phyloP scores from a whole-genome alignment of 257 asterid species.

The Knoxia roxburghii region DNA sequence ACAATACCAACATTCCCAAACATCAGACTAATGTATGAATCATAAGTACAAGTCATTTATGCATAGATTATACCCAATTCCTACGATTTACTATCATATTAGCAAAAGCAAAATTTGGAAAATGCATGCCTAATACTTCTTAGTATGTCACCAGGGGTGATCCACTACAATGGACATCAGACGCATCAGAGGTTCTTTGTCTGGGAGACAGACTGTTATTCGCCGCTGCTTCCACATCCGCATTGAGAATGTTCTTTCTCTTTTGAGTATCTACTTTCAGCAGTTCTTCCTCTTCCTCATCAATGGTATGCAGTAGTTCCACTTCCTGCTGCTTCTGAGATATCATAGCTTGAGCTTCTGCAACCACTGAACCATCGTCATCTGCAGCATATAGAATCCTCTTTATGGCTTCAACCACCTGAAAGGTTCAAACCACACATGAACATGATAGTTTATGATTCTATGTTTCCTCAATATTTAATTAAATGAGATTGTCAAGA shows the following conservation, averaged over 20 bases:
- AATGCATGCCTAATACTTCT: too few species aligned
- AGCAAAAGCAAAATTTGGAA: too few species aligned
- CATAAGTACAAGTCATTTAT: too few species aligned
- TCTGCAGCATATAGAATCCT: constrained; percentile 65
- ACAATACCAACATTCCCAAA: too few species aligned
- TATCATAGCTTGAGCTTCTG: constrained; percentile 72
- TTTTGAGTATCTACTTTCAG: constrained; percentile 60
- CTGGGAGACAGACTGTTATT: constrained; percentile 64
- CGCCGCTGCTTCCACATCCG: constrained; percentile 80
- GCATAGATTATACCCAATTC: too few species aligned
- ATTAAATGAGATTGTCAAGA: not conserved
- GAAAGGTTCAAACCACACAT: constrained; percentile 11
- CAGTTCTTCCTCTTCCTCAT: constrained; percentile 45
- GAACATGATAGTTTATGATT: not conserved
- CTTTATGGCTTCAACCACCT: constrained; percentile 70
- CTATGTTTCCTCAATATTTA: not conserved
- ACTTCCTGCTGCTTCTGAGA: constrained; percentile 36
- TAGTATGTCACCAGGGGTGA: constrained; percentile 68
- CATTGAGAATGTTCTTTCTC: constrained; percentile 68
- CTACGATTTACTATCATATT: too few species aligned
- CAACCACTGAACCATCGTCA: constrained; percentile 58
- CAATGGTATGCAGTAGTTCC: constrained; percentile 28
- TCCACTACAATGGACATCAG: constrained; percentile 84
- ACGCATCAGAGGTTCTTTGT: constrained; percentile 63
- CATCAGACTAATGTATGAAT: too few species aligned